Evolutionary conservation across 2,329 filamentous ascomycete genomes (phyloP).

Genomic region (Aspergillus fumigatiaffinis): DNA sequence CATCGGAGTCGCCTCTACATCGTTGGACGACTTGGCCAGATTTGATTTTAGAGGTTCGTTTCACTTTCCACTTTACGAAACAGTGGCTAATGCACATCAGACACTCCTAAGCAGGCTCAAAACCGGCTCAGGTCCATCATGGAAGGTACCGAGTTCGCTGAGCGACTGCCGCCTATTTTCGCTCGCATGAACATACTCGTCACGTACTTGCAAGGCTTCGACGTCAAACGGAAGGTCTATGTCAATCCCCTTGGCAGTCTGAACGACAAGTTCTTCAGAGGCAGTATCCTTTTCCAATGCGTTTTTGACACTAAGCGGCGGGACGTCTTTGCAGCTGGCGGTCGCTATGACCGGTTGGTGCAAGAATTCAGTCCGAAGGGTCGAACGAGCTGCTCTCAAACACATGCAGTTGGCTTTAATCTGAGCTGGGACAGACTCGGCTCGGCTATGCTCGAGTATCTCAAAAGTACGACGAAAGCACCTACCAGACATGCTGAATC

Average conservation of each 20-base stretch:
- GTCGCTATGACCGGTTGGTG: conserved; percentile 86
- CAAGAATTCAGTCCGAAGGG: conserved; percentile 73
- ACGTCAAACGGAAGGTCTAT: conserved; percentile 73
- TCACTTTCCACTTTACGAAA: conserved; percentile 44
- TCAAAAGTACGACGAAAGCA: conserved; percentile 45
- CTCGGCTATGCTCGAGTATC: conserved; percentile 54
- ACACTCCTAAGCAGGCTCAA: conserved; percentile 68
- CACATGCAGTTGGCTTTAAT: conserved; percentile 88
- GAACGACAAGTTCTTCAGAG: conserved; percentile 85
- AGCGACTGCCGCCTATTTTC: conserved; percentile 55
- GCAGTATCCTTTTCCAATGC: conserved; percentile 85
- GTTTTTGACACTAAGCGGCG: conserved; percentile 76
- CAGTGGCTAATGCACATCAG: conserved; percentile 55
- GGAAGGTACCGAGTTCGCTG: conserved; percentile 50
- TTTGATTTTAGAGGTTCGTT: conserved; percentile 80
- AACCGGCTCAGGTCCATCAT: conserved; percentile 57
- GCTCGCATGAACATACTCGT: conserved; percentile 76
- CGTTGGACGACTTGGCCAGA: conserved; percentile 79
- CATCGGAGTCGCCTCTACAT: conserved; percentile 81
- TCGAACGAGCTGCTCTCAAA: conserved; percentile 58
- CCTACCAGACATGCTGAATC: conserved; percentile 69
- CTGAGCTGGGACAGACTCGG: conserved; percentile 81
- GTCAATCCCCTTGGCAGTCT: conserved; percentile 81
- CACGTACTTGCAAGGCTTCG: conserved; percentile 70
- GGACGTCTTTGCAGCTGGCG: conserved; percentile 88